Conservation (phyloP, 2,329 filamentous ascomycete species). For the Graphilbum sp. region DNA sequence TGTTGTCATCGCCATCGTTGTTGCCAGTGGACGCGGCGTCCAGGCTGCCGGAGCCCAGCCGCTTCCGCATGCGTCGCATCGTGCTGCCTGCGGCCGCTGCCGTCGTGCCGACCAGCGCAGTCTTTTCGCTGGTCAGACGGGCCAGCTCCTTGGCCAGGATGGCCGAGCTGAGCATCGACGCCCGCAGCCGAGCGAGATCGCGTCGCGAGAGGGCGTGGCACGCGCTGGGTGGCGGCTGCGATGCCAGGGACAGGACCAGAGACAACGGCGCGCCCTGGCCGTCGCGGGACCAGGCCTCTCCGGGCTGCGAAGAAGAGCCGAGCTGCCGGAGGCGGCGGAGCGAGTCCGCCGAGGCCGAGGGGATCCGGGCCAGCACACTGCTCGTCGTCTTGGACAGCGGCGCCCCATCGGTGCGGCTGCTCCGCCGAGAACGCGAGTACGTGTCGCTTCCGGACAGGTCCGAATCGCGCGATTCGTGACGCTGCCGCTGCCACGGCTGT, state of each 20-base stretch:
- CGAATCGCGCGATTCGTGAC: neutral
- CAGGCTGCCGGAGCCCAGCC: no score
- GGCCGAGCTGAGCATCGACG: constrained; percentile 68
- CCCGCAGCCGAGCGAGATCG: constrained; percentile 67
- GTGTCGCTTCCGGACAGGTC: constrained; percentile 5
- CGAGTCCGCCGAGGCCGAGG: constrained; percentile 17
- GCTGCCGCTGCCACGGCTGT: constrained; percentile 9
- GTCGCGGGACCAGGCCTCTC: neutral
- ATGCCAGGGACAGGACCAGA: no score
- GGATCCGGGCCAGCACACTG: no score
- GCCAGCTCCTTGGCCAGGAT: constrained; percentile 76
- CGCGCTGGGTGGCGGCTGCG: constrained; percentile 2
- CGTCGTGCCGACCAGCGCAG: neutral
- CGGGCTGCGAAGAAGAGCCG: no score
- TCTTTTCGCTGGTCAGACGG: constrained; percentile 38
- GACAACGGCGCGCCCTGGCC: constrained; percentile 12
- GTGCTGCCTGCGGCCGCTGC: neutral
- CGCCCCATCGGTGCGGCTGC: constrained; percentile 14
- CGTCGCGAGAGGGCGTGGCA: constrained; percentile 23
- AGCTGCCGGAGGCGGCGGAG: constrained; percentile 12
- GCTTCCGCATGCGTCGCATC: constrained; percentile 13
- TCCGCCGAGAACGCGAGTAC: constrained; percentile 2
- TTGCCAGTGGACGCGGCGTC: no score
- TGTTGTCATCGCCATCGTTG: no score
- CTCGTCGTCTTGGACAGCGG: no score